Evolutionary conservation across 192 early-diverging fungal species (phyloP).

Genomic region (Coemansia sp.): DNA sequence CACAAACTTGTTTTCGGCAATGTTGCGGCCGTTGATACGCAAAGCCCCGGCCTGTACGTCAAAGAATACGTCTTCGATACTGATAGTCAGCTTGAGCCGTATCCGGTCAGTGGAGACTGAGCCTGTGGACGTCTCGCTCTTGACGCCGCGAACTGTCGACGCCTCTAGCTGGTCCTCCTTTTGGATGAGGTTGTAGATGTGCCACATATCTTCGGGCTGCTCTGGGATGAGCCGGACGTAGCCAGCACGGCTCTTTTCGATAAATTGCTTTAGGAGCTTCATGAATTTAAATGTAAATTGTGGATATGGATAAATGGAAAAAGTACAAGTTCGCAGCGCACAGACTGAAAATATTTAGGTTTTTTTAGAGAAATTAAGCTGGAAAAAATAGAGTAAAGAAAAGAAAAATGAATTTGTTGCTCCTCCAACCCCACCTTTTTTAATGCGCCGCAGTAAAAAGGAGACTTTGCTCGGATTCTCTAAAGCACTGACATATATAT

Average conservation of each 20-base stretch:
- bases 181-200: slow-evolving; percentile 85
- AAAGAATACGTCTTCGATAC: slow-evolving; percentile 85
- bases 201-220: slow-evolving; percentile 98
- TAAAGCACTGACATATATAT: neutral
- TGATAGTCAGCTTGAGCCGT: slow-evolving; percentile 77
- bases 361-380: neutral
- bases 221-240: slow-evolving; percentile 81
- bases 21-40: slow-evolving; percentile 84
- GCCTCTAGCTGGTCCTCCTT: slow-evolving; percentile 85
- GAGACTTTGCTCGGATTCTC: neutral
- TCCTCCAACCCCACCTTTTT: neutral
- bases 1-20: slow-evolving; percentile 85
- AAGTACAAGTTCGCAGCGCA: slow-evolving; percentile 4
- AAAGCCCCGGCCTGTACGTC: slow-evolving; percentile 84
- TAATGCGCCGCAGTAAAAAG: neutral
- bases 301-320: neutral
- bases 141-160: slow-evolving; percentile 86
- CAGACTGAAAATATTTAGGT: neutral
- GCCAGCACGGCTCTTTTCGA: slow-evolving; percentile 83
- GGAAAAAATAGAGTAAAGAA: neutral
- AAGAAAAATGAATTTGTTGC: neutral
- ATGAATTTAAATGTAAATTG: slow-evolving; percentile 30
- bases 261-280: slow-evolving; percentile 69
- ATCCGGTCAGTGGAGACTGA: slow-evolving; percentile 81
- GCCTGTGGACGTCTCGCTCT: slow-evolving; percentile 84